Conservation (phyloP, 140 eudicot genomes). For the Senecio squalidus region DNA sequence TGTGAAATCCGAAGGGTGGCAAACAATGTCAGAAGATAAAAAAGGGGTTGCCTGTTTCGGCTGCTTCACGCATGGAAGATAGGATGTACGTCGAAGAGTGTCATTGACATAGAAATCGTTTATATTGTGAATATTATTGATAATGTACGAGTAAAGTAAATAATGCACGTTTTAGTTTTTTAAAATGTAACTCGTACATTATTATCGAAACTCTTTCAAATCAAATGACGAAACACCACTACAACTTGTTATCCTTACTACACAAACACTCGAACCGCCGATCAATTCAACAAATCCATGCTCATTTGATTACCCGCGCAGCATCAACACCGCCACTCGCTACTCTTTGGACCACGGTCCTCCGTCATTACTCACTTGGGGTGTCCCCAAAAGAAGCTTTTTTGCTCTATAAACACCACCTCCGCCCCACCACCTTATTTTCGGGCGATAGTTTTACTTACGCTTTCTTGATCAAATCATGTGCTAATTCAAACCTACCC, state of each 20-base stretch:
- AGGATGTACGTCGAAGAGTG: too few species aligned
- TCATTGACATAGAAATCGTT: too few species aligned
- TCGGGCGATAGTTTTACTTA: slow-evolving; percentile 37
- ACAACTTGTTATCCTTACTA: slow-evolving; percentile 21
- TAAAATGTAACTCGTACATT: too few species aligned
- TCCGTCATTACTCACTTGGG: slow-evolving; percentile 58
- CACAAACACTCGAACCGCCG: slow-evolving; percentile 29
- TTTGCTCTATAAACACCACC: slow-evolving; percentile 46
- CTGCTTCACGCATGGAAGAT: too few species aligned
- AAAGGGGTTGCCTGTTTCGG: too few species aligned
- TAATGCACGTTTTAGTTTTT: too few species aligned
- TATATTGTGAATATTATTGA: too few species aligned
- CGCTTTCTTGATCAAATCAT: slow-evolving; percentile 45
- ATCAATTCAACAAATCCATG: slow-evolving; percentile 63
- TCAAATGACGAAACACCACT: slow-evolving; percentile 25
- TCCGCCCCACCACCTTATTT: slow-evolving; percentile 13
- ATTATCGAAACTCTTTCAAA: too few species aligned
- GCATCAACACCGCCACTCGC: slow-evolving; percentile 16
- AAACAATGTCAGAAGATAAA: too few species aligned
- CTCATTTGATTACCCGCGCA: slow-evolving; percentile 36
- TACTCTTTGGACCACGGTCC: slow-evolving; percentile 42
- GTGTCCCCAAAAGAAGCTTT: slow-evolving; percentile 45
- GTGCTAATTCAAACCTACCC: slow-evolving; percentile 33
- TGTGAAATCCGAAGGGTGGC: too few species aligned
- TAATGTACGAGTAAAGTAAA: too few species aligned